Evolutionary conservation across 2,329 filamentous ascomycete genomes (phyloP).

Genomic region (Paraphaeosphaeria minitans): DNA sequence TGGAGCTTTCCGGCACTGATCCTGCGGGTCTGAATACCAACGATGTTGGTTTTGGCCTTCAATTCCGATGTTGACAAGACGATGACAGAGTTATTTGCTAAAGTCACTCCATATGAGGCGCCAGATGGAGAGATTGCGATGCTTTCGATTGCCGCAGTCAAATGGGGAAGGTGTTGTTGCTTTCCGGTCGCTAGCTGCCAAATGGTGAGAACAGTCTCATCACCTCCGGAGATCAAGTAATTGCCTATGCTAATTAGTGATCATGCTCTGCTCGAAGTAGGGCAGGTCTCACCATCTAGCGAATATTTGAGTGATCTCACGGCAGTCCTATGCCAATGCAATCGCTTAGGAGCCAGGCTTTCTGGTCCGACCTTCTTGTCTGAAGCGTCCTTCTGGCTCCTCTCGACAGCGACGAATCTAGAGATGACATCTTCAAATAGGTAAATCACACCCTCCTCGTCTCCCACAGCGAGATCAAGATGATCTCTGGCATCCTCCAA

Average conservation of each 20-base stretch:
- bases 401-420: constrained; percentile 57
- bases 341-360: constrained; percentile 62
- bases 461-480: constrained; percentile 79
- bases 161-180: constrained; percentile 84
- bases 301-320: constrained; percentile 92
- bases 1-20: constrained; percentile 35
- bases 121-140: constrained; percentile 81
- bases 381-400: constrained; percentile 38
- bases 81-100: constrained; percentile 92
- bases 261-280: neutral
- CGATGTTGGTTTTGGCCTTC: constrained; percentile 80
- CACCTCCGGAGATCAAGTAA: constrained; percentile 91
- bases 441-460: constrained; percentile 75
- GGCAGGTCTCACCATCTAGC: constrained; percentile 70
- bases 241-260: constrained; percentile 63
- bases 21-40: constrained; percentile 71
- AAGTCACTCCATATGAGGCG: constrained; percentile 79
- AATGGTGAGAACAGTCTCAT: constrained; percentile 84
- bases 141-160: constrained; percentile 82
- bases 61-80: constrained; percentile 88
- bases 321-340: constrained; percentile 90
- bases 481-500: constrained; percentile 45
- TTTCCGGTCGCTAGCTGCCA: constrained; percentile 92
- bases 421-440: constrained; percentile 77
- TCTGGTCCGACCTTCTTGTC: constrained; percentile 39